Conservation (phyloP, 2,329 filamentous ascomycete species). For the Aspergillus piperis region DNA sequence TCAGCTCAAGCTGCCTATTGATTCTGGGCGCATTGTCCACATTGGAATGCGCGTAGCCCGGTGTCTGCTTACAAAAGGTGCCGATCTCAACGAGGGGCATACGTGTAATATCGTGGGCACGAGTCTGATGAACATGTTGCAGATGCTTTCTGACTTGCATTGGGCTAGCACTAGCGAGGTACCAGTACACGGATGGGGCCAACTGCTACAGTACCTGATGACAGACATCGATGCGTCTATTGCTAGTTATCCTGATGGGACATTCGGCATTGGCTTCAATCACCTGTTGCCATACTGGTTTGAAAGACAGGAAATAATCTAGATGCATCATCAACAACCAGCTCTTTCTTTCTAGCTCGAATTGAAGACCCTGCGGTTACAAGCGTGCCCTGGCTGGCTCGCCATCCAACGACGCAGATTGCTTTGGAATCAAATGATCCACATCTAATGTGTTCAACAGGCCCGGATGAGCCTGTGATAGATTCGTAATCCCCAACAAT, state of each 20-base stretch:
- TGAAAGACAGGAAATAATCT: too few relatives aligned
- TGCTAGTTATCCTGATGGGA: too few relatives aligned
- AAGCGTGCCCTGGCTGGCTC: slow-evolving; percentile 1
- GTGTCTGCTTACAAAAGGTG: neutral
- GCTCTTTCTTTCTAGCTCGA: neutral
- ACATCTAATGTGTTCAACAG: slow-evolving; percentile 13
- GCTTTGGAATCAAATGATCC: slow-evolving; percentile 9
- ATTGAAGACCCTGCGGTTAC: neutral
- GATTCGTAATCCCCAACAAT: slow-evolving; percentile 12
- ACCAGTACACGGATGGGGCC: too few relatives aligned
- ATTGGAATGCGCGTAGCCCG: neutral
- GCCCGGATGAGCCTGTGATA: slow-evolving; percentile 8
- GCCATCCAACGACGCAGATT: neutral
- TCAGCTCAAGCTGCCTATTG: neutral
- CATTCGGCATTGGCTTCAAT: neutral
- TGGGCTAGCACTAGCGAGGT: too few relatives aligned
- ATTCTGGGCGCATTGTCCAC: neutral
- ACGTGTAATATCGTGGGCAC: too few relatives aligned
- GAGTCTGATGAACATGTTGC: too few relatives aligned
- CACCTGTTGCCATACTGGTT: neutral
- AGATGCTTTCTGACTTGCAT: too few relatives aligned
- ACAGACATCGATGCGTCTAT: too few relatives aligned
- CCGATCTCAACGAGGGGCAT: slow-evolving; percentile 3
- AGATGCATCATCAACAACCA: neutral
- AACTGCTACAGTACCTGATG: too few relatives aligned